A percentile compares a stretch with the other conserved stretches of the same genome.
These are phyloP conservation scores for Platanthera guangdongensis DNA, from an alignment of 106 monocot species.

Conservation along the genomic window DNA sequence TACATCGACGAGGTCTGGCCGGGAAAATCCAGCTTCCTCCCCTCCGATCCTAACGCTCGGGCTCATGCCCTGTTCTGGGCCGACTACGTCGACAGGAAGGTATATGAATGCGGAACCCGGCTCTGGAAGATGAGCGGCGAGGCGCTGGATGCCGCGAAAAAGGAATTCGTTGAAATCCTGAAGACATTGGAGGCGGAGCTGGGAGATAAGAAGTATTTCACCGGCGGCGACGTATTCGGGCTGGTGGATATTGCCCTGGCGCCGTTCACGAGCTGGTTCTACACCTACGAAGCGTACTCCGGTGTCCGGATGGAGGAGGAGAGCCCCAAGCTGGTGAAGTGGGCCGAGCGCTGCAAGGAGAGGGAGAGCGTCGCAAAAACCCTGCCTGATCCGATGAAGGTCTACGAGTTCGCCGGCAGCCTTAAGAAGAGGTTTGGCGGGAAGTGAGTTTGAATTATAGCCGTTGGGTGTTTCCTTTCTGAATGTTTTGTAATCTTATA, in stretches of 20 bases:
- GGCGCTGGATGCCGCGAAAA: conserved; percentile 6
- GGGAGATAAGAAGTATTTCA: conserved; percentile 15
- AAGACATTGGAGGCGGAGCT: conserved; percentile 16
- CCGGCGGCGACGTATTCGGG: conserved; percentile 11
- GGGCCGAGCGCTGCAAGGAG: not conserved
- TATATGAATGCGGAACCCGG: not conserved
- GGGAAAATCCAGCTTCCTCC: conserved; percentile 11
- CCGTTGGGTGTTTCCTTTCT: no score
- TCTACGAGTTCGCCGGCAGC: no score
- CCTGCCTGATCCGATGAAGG: no score
- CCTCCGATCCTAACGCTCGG: conserved; percentile 16
- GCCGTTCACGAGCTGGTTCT: conserved; percentile 14
- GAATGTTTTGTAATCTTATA: no score
- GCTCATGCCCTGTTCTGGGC: conserved; percentile 24
- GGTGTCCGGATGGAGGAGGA: not conserved
- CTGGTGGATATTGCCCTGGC: conserved; percentile 18
- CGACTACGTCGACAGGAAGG: conserved; percentile 28
- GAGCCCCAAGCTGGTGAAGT: not conserved
- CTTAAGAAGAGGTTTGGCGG: no score
- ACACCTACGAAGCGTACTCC: conserved; percentile 2
- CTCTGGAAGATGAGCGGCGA: not conserved
- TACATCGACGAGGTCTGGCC: conserved; percentile 42
- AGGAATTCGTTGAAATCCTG: conserved; percentile 14
- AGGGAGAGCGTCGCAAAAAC: not conserved
- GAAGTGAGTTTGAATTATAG: no score